Evolutionary conservation across 2,329 filamentous ascomycete genomes (phyloP).

Genomic region (Pyrenophora tritici-repentis): DNA sequence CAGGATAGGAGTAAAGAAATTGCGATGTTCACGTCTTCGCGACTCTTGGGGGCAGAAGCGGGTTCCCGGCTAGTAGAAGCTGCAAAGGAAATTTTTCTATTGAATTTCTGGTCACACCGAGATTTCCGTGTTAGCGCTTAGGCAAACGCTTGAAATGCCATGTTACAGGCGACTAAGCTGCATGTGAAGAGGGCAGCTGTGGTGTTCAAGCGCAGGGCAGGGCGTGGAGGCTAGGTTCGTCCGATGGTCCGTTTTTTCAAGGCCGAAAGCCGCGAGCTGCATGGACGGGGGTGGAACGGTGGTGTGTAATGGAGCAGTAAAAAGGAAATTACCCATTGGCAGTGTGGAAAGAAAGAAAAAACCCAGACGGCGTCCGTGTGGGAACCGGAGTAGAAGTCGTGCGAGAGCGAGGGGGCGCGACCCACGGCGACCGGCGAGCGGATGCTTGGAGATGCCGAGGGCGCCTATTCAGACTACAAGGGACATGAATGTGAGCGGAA

Average conservation of each 20-base stretch:
- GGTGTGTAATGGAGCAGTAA: slow-evolving; percentile 8
- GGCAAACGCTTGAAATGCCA: no score
- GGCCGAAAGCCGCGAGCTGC: slow-evolving; percentile 11
- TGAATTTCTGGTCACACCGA: neutral
- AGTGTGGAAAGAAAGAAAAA: neutral
- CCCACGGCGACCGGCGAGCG: slow-evolving; percentile 5
- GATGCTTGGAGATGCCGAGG: slow-evolving; percentile 29
- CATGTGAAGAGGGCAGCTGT: neutral
- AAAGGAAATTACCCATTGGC: slow-evolving; percentile 22
- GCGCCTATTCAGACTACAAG: slow-evolving; percentile 24
- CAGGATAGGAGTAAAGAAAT: slow-evolving; percentile 8
- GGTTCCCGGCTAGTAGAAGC: neutral
- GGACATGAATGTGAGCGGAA: neutral
- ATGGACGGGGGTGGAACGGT: neutral
- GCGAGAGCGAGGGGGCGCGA: neutral
- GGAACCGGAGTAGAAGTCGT: neutral
- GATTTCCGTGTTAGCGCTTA: neutral
- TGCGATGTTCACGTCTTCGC: slow-evolving; percentile 8
- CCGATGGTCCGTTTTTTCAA: slow-evolving; percentile 6
- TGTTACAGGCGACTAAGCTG: neutral
- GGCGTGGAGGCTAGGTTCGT: slow-evolving; percentile 12
- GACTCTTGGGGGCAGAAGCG: neutral
- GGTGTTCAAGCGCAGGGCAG: neutral
- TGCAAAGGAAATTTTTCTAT: slow-evolving; percentile 1
- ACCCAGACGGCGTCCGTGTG: neutral